phyloP scores from a whole-genome alignment of 441 rosid genomes.

The Bruguiera hainesii region DNA sequence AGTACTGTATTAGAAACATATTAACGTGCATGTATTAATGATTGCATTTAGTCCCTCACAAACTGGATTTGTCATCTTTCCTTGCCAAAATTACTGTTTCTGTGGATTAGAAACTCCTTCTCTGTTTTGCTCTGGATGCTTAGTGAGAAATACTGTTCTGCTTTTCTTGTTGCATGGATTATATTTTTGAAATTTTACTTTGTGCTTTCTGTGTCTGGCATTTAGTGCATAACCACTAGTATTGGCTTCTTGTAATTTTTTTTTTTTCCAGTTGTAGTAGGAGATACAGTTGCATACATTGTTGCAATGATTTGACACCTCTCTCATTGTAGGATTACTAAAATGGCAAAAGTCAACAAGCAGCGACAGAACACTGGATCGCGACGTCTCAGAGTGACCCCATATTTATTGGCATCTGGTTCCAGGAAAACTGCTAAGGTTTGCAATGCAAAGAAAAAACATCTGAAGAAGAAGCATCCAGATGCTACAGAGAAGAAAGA shows the following conservation, averaged over 20 bases:
- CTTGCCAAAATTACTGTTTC: too few relatives aligned
- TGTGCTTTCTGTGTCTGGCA: too few relatives aligned
- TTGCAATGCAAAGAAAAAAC: slow-evolving; percentile 27
- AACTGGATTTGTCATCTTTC: too few relatives aligned
- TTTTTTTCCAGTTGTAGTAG: background rate
- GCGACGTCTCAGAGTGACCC: slow-evolving; percentile 19
- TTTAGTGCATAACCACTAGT: too few relatives aligned
- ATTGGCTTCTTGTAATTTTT: background rate
- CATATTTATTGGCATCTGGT: slow-evolving; percentile 25
- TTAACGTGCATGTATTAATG: background rate
- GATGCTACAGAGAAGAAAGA: slow-evolving; percentile 54
- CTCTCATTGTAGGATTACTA: slow-evolving; percentile 23
- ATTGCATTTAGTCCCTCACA: too few relatives aligned
- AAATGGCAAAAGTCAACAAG: slow-evolving; percentile 56
- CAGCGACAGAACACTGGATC: slow-evolving; percentile 31
- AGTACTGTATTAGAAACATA: background rate
- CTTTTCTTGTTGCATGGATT: too few relatives aligned
- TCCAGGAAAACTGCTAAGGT: slow-evolving; percentile 30
- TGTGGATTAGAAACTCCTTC: too few relatives aligned
- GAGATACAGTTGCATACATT: background rate
- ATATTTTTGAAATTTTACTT: too few relatives aligned
- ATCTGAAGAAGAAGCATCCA: slow-evolving; percentile 26
- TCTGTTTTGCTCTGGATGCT: too few relatives aligned
- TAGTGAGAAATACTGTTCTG: too few relatives aligned
- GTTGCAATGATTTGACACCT: slow-evolving; percentile 7